These are phyloP conservation scores for Taphrina deformans DNA, from an alignment of 1,139 yeast species.

Conservation along the genomic window DNA sequence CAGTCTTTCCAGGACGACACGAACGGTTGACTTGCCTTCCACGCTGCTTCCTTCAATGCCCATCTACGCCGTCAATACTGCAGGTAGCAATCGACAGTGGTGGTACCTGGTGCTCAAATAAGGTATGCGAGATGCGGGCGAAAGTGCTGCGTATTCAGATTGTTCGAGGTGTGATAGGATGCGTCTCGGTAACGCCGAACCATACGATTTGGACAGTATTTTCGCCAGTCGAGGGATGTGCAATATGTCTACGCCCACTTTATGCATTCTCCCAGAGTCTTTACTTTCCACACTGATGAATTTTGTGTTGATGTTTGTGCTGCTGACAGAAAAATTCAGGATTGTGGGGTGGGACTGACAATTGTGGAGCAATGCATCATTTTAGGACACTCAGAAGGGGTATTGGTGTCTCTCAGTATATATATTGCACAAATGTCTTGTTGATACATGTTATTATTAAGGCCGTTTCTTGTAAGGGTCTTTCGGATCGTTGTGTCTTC, in stretches of 20 bases:
- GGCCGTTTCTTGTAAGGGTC: slow-evolving; percentile 29
- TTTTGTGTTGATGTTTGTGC: slow-evolving; percentile 3
- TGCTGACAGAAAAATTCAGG: background rate
- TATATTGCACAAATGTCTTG: background rate
- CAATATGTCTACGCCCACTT: slow-evolving; percentile 23
- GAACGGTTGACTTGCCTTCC: slow-evolving; percentile 25
- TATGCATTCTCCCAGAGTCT: background rate
- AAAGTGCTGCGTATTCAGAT: background rate
- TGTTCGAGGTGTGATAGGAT: slow-evolving; percentile 19
- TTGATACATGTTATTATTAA: background rate
- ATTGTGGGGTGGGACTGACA: background rate
- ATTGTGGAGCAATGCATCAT: background rate
- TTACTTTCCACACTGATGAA: background rate
- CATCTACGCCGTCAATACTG: background rate
- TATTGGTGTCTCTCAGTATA: too few relatives aligned
- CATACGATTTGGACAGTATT: background rate
- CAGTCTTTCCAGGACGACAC: slow-evolving; percentile 23
- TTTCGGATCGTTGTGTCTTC: slow-evolving; percentile 25
- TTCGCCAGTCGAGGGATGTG: slow-evolving; percentile 22
- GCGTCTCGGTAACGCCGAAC: slow-evolving; percentile 5
- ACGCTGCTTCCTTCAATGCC: slow-evolving; percentile 31
- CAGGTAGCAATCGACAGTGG: background rate
- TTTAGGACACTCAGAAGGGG: too few relatives aligned
- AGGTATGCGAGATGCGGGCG: background rate
- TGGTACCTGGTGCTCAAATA: slow-evolving; percentile 18